Evolutionary conservation across 1,139 yeast species (phyloP).

Genomic region (Pichia sorboxylosa): DNA sequence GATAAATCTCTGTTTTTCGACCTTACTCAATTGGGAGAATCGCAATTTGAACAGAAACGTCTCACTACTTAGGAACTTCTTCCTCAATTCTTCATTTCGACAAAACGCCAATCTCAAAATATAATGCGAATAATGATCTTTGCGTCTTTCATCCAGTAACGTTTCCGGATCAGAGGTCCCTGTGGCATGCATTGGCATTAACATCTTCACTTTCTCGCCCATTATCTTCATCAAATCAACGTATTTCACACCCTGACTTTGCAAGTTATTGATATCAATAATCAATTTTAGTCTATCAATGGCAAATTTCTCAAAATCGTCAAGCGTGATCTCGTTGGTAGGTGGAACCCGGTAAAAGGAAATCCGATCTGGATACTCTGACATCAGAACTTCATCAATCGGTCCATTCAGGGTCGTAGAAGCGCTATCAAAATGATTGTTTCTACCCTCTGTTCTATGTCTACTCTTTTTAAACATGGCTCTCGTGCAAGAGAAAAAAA

Average conservation of each 20-base stretch:
- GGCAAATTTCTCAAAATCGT: slow-evolving; percentile 92
- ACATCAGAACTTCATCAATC: slow-evolving; percentile 6
- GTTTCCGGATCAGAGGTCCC: slow-evolving; percentile 20
- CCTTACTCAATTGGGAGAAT: slow-evolving; percentile 48
- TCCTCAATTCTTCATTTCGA: slow-evolving; percentile 75
- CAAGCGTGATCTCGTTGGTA: slow-evolving; percentile 71
- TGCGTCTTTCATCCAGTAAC: slow-evolving; percentile 46
- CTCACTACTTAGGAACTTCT: slow-evolving; percentile 69
- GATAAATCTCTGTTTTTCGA: slow-evolving; percentile 67
- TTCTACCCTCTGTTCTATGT: slow-evolving; percentile 65
- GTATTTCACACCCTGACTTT: slow-evolving; percentile 50
- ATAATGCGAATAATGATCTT: slow-evolving; percentile 87
- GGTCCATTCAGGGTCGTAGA: slow-evolving; percentile 5
- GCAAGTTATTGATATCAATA: slow-evolving; percentile 71
- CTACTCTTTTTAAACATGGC: slow-evolving; percentile 65
- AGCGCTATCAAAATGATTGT: slow-evolving; percentile 41
- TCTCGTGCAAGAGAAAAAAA: too few species aligned
- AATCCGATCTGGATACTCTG: slow-evolving; percentile 36
- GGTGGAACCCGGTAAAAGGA: slow-evolving; percentile 72
- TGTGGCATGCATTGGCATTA: slow-evolving; percentile 46
- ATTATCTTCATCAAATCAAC: slow-evolving; percentile 57
- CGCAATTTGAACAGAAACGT: slow-evolving; percentile 63
- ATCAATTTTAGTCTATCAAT: slow-evolving; percentile 77
- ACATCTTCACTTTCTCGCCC: slow-evolving; percentile 52
- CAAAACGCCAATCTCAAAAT: slow-evolving; percentile 84